Evolutionary conservation across 768 basidiomycete genomes (phyloP).

Genomic region (Phylloporus sp.): DNA sequence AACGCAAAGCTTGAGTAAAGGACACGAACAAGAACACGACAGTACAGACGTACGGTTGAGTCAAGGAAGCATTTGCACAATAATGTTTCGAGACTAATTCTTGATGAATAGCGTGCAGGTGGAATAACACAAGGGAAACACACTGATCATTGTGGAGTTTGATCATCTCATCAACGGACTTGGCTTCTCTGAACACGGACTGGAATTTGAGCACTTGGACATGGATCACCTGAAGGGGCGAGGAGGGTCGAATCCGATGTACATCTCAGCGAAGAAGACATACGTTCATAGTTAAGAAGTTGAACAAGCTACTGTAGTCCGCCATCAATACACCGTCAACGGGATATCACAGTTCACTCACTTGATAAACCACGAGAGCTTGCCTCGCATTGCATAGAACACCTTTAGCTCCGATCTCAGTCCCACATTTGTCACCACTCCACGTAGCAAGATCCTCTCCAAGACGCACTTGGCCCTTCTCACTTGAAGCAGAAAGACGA

Average conservation of each 20-base stretch:
- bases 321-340: not conserved
- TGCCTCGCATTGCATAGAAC: slow-evolving; percentile 73
- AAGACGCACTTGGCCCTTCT: slow-evolving; percentile 66
- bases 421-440: slow-evolving; percentile 35
- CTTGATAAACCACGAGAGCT: slow-evolving; percentile 84
- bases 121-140: slow-evolving; percentile 21
- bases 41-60: slow-evolving; percentile 42
- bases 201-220: slow-evolving; percentile 60
- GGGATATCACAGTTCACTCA: slow-evolving; percentile 34
- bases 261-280: slow-evolving; percentile 13
- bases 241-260: not conserved
- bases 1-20: not conserved
- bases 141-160: slow-evolving; percentile 66
- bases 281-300: slow-evolving; percentile 74
- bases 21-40: not conserved
- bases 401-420: slow-evolving; percentile 53
- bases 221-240: slow-evolving; percentile 57
- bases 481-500: slow-evolving; percentile 71
- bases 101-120: not conserved
- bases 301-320: slow-evolving; percentile 52
- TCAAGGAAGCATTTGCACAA: slow-evolving; percentile 62
- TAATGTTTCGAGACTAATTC: slow-evolving; percentile 54
- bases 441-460: slow-evolving; percentile 65
- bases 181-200: slow-evolving; percentile 45
- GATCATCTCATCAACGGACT: slow-evolving; percentile 77